Base-by-base conservation (phyloP, 2,329 filamentous ascomycete species). In the Neofusicoccum laricinum region DNA sequence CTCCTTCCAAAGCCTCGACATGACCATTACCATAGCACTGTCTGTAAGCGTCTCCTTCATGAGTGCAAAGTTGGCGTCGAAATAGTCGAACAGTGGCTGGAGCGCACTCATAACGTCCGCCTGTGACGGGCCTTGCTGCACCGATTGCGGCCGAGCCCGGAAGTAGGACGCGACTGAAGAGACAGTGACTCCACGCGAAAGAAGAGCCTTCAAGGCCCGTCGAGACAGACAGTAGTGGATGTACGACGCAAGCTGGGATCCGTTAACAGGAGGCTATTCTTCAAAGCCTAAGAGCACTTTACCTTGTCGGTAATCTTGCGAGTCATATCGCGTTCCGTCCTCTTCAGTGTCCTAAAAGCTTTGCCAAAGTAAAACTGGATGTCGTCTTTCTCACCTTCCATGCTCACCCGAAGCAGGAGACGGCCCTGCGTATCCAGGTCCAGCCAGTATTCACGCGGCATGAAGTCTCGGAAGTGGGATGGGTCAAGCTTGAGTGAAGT, bases 281-380 rank as follows among this genome's bases (percentile, higher is more conserved):
- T 19, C 66, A 63, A 34, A 67, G 66, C 10, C 25, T 45, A 15
- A 4, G 12, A 36, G 3, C 4, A 34, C 68, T 82, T 67, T 81
- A 93, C 92, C 88, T 99, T 99, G 80, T 98, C 95, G 7, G 95
- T 98, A 72, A 98, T 95, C 78, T 93, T 96, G 67, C 95, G 88
- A 63, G 96, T 96, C 95, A 99, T 99, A 76, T 99, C 95, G 71
- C 94, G 87, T 79, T 99, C 94, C 0, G 94, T 96, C 69, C 95
- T 88, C 82, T 98, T 98, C 70, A 99, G 83, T 66, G 94, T 92
- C 51, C 95, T 87, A 81, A 99, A 99, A 30, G 95, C 91, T 78
- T 97, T 98, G 71, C 93, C 95, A 77, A 98, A 98, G 73, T 97
- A 94, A 77, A 99, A 99, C 72, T 97, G 92, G 65, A 99, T 99